Evolutionary conservation across 148 eudicot genomes (phyloP), one percentile per base, ranked within the genome.

Genomic region (Rhododendron vialii): DNA sequence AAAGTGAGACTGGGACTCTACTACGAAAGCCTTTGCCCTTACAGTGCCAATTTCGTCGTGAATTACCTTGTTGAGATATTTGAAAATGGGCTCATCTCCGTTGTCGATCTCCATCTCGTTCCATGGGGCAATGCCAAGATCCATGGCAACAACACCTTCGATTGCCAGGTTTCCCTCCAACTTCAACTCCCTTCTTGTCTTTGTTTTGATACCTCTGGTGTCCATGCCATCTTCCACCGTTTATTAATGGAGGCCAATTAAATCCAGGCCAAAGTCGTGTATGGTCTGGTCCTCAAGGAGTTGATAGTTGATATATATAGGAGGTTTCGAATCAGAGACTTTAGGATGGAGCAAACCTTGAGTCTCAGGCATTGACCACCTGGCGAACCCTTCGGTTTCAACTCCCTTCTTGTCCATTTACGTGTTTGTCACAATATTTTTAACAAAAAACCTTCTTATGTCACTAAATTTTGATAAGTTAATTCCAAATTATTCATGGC

Each of bases 121-220:
- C 98, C 98, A 51, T 94, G 96, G 94, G 96, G 98, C 71, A 95
- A 94, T 89, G 93, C 96, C 80, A 88, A 85, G 85, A 75, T 94
- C 78, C 76, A 38, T 33, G 86, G 65, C 81, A 86, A 89, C 82
- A 20, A 38, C 57, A 89, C 92, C 87, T 86, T 95, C 85, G 61
- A 50, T 88, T 94, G 98, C 85, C 96, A 94, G 95, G 96, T 94
- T 71, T 71, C 20, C 76, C 20, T 30, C 76, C 36, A 15, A n/a
- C 48, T 43, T 69, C 14, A 51, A 43, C 71, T 24, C 55, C 59
- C 50, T 41, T 41, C 1, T 20, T 22, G 10, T 33, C 15, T 2
- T 15, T 17, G 14, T 38, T 77, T 18, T 22, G 6, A 5, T 57
- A 18, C 65, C 65, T 57, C n/a, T 20, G 24, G 65, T 57, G 65